These are phyloP conservation scores for Cladophialophora bantiana DNA, from an alignment of 2,329 filamentous ascomycete genomes.

Conservation along the genomic window DNA sequence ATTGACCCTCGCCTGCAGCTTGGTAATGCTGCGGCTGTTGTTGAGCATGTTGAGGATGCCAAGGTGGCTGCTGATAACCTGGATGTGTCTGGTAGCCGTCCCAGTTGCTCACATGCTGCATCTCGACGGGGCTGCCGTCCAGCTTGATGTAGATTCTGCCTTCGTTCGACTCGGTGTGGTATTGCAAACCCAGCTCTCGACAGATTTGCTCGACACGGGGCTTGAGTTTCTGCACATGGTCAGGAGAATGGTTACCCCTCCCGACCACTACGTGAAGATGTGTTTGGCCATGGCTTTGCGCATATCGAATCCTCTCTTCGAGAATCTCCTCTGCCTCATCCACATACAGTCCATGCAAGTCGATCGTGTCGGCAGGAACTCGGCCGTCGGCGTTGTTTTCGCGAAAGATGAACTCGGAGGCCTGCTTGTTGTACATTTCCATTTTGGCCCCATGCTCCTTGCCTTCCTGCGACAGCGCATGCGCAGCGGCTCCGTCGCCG, in stretches of 20 bases:
- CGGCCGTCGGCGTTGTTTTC: conserved; percentile 85
- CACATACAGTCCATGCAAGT: conserved; percentile 92
- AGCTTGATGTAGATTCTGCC: conserved; percentile 90
- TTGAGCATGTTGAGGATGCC: conserved; percentile 50
- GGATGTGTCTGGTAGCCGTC: conserved; percentile 43
- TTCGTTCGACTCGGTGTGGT: conserved; percentile 84
- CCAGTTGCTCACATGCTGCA: conserved; percentile 39
- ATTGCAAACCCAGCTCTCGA: conserved; percentile 80
- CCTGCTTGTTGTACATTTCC: conserved; percentile 88
- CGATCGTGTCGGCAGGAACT: conserved; percentile 81
- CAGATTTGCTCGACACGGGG: conserved; percentile 91
- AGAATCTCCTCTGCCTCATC: conserved; percentile 94
- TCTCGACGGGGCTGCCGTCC: conserved; percentile 69
- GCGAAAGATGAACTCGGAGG: conserved; percentile 91
- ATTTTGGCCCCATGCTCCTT: conserved; percentile 84
- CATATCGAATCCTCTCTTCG: conserved; percentile 81
- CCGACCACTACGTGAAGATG: conserved; percentile 96
- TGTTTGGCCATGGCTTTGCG: conserved; percentile 73
- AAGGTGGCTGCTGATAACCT: conserved; percentile 52
- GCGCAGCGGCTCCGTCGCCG: conserved; percentile 84
- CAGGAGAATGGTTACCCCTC: conserved; percentile 84
- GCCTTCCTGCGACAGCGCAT: conserved; percentile 82
- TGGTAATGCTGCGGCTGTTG: conserved; percentile 43
- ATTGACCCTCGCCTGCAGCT: conserved; percentile 43
- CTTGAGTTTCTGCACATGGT: conserved; percentile 91